Evolutionary conservation across 768 basidiomycete species (phyloP).

Genomic region (Melanogaster broomeanus): DNA sequence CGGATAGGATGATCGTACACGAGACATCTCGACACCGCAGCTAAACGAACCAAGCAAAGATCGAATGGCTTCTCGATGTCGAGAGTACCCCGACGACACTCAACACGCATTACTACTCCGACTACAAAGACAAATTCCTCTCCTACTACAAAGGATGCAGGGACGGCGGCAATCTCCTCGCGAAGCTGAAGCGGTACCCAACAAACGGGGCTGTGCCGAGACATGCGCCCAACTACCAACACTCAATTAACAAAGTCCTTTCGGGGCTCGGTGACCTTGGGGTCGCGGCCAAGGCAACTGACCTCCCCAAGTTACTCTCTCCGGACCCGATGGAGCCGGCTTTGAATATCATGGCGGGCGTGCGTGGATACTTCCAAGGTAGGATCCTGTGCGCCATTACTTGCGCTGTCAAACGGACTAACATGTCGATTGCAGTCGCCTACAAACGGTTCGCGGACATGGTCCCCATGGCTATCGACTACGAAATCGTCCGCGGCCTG

Average conservation of each 20-base stretch:
- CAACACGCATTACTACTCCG: conserved; percentile 51
- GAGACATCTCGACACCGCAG: conserved; percentile 51
- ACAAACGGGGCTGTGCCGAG: background rate
- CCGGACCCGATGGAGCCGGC: conserved; percentile 56
- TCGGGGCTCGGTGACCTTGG: conserved; percentile 16
- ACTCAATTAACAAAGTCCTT: conserved; percentile 32
- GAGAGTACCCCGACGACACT: conserved; percentile 53
- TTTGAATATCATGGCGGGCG: conserved; percentile 67
- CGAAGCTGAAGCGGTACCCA: conserved; percentile 3
- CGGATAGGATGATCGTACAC: conserved; percentile 46
- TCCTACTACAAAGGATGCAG: conserved; percentile 44
- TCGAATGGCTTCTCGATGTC: conserved; percentile 51
- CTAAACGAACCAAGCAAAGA: conserved; percentile 38
- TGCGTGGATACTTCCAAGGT: conserved; percentile 79
- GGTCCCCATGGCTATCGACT: conserved; percentile 44
- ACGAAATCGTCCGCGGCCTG: conserved; percentile 45
- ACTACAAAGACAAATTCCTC: conserved; percentile 53
- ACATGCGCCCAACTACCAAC: background rate
- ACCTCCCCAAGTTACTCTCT: conserved; percentile 52
- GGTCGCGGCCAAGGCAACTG: conserved; percentile 38
- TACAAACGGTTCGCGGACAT: conserved; percentile 49
- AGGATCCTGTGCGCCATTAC: background rate
- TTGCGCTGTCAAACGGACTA: background rate
- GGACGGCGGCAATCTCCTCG: conserved; percentile 4
- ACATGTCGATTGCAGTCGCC: conserved; percentile 36